phyloP scores from a whole-genome alignment of 768 basidiomycete species.

The Naganishia vaughanmartiniae region DNA sequence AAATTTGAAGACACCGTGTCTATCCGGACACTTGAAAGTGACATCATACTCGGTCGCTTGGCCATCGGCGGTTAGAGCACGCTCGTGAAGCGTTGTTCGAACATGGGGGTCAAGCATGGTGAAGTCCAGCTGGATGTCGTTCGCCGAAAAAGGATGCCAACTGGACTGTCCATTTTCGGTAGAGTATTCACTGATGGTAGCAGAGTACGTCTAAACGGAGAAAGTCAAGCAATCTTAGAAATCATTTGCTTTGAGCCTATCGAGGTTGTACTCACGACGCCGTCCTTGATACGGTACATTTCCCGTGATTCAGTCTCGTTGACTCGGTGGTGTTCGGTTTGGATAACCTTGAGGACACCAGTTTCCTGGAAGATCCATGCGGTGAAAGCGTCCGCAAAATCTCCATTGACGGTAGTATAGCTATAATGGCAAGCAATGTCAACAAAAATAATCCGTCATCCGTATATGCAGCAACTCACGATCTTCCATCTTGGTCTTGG shows the following conservation, averaged over 20 bases:
- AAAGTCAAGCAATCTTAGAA: background rate
- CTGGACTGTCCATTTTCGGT: constrained; percentile 41
- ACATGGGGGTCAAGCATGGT: constrained; percentile 98
- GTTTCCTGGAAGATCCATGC: constrained; percentile 90
- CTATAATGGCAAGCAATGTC: background rate
- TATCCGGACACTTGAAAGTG: constrained; percentile 86
- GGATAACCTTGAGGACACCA: constrained; percentile 72
- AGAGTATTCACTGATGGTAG: constrained; percentile 68
- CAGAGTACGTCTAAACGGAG: constrained; percentile 63
- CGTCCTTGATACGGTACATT: constrained; percentile 79
- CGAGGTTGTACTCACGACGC: constrained; percentile 60
- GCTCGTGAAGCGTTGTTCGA: constrained; percentile 69
- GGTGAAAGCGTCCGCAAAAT: constrained; percentile 70
- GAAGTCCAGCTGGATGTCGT: constrained; percentile 88
- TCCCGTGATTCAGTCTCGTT: constrained; percentile 18
- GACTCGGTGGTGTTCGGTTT: constrained; percentile 65
- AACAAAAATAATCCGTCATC: background rate
- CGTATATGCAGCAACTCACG: constrained; percentile 55
- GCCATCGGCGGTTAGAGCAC: constrained; percentile 46
- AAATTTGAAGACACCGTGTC: constrained; percentile 98
- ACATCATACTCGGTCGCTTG: constrained; percentile 60
- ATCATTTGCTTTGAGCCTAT: background rate
- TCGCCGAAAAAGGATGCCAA: constrained; percentile 71
- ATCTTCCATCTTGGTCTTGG: constrained; percentile 41
- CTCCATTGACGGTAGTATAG: constrained; percentile 57